Conservation (phyloP, 306 rosid species). For the Coriaria nepalensis region DNA sequence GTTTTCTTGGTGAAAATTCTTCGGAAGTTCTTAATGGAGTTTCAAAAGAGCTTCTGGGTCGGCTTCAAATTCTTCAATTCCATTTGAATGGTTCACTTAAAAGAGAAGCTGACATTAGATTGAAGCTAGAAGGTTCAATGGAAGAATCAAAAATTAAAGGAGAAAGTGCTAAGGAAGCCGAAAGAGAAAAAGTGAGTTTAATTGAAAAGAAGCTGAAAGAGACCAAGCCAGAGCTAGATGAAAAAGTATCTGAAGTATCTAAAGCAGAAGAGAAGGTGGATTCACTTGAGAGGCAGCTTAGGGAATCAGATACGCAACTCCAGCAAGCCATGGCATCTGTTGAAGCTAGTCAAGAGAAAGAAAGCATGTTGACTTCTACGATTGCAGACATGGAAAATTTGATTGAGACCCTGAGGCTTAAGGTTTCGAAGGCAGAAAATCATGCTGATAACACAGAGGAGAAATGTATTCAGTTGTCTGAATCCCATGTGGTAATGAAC, state of each 20-base stretch:
- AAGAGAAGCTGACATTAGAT: constrained; percentile 53
- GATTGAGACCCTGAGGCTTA: constrained; percentile 61
- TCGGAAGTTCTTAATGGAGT: constrained; percentile 40
- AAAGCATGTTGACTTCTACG: constrained; percentile 44
- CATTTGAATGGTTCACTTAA: constrained; percentile 35
- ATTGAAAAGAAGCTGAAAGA: constrained; percentile 52
- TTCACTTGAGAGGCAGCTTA: constrained; percentile 43
- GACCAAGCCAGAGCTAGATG: constrained; percentile 27
- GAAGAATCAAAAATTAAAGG: constrained; percentile 28
- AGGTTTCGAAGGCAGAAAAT: constrained; percentile 58
- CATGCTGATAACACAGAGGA: constrained; percentile 67
- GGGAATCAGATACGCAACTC: constrained; percentile 37
- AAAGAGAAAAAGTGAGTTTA: constrained; percentile 30
- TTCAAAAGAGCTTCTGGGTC: constrained; percentile 62
- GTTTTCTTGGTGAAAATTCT: constrained; percentile 52
- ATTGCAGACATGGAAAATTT: constrained; percentile 65
- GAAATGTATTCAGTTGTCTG: constrained; percentile 53
- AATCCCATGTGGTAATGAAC: constrained; percentile 50
- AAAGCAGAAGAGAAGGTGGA: constrained; percentile 31
- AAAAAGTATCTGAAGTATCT: constrained; percentile 30
- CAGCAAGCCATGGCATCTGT: constrained; percentile 71
- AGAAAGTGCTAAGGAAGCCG: constrained; percentile 17
- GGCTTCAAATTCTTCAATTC: constrained; percentile 53
- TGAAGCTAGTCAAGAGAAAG: constrained; percentile 83
- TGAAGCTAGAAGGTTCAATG: constrained; percentile 26